Conservation (phyloP, 768 basidiomycete species). For the Lanmaoa rubissima region DNA sequence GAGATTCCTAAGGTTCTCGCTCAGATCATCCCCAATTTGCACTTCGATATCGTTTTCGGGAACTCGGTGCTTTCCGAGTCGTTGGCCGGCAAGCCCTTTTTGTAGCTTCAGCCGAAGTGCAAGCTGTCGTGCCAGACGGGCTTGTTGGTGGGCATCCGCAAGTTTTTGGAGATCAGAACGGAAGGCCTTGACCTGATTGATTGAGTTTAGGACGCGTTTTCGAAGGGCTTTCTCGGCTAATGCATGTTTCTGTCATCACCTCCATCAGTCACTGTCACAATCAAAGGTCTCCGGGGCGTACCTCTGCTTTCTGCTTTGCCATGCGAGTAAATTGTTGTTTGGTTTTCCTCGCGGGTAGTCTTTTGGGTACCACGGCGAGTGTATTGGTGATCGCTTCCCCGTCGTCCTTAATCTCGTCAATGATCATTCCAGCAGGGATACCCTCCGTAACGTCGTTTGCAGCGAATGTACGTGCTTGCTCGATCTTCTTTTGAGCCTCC, state of each 20-base stretch:
- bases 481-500: constrained; percentile 54
- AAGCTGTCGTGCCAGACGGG: constrained; percentile 38
- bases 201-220: constrained; percentile 59
- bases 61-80: constrained; percentile 78
- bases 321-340: constrained; percentile 70
- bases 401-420: constrained; percentile 46
- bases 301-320: constrained; percentile 61
- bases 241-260: constrained; percentile 52
- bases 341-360: constrained; percentile 48
- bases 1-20: constrained; percentile 76
- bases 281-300: constrained; percentile 28
- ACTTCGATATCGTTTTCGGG: constrained; percentile 71
- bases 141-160: constrained; percentile 38
- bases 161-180: constrained; percentile 42
- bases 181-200: constrained; percentile 54
- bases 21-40: constrained; percentile 87
- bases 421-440: constrained; percentile 62
- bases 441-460: constrained; percentile 33
- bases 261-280: background rate
- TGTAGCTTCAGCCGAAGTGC: constrained; percentile 50
- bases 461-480: constrained; percentile 40
- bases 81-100: constrained; percentile 68
- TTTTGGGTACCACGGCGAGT: constrained; percentile 37
- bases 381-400: constrained; percentile 35
- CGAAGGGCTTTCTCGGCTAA: constrained; percentile 56